phyloP scores from a whole-genome alignment of 2,329 filamentous ascomycete species.

The Metarhizium rileyi region DNA sequence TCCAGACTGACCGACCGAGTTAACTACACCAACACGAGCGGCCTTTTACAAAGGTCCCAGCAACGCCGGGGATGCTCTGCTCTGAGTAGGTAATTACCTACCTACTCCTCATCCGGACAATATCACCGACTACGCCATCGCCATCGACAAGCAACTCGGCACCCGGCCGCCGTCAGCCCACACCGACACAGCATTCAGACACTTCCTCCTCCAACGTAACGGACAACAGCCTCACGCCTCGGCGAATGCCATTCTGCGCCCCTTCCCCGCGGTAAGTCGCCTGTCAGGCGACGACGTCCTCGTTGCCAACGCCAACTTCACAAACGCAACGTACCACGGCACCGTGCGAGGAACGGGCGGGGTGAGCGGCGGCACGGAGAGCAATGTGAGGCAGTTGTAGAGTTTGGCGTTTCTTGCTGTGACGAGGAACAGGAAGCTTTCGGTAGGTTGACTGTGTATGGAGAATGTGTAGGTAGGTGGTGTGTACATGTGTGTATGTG shows the following conservation, averaged over 20 bases:
- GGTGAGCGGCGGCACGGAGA: constrained; percentile 7
- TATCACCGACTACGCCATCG: constrained; percentile 44
- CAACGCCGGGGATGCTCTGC: constrained; percentile 27
- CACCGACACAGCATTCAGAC: constrained; percentile 54
- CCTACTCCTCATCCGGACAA: constrained; percentile 22
- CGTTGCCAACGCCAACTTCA: constrained; percentile 39
- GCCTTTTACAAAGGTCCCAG: constrained; percentile 35
- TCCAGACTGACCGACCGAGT: constrained; percentile 34
- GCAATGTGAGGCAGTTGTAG: constrained; percentile 8
- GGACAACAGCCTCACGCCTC: constrained; percentile 44
- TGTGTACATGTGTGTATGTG: neutral
- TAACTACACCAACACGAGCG: constrained; percentile 32
- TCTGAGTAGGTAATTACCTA: constrained; percentile 25
- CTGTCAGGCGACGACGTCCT: constrained; percentile 37
- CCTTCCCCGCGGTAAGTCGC: constrained; percentile 52
- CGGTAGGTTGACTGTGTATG: neutral
- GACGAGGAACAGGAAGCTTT: constrained; percentile 2
- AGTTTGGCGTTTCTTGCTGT: constrained; percentile 9
- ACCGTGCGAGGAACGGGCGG: no score
- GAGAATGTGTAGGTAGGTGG: neutral
- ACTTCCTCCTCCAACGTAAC: constrained; percentile 53
- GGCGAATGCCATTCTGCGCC: constrained; percentile 44
- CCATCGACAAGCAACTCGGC: constrained; percentile 43
- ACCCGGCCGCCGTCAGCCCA: constrained; percentile 45
- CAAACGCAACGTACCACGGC: constrained; percentile 48